Evolutionary conservation across 1,284 basidiomycete genomes (phyloP).

Genomic region (Entoloma clypeatum): DNA sequence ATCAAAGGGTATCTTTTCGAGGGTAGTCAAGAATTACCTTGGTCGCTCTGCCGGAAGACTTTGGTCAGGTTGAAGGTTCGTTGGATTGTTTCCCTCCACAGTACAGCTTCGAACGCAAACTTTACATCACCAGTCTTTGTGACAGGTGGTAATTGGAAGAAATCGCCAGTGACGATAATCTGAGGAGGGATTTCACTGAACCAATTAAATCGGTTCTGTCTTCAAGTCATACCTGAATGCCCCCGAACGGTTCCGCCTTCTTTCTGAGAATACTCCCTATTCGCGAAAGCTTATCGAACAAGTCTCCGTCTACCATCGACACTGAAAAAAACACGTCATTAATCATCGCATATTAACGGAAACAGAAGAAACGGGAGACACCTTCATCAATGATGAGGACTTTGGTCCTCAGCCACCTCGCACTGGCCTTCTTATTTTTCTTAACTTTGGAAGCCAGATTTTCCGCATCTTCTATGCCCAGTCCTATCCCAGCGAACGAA

Average conservation of each 20-base stretch:
- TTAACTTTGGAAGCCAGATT: constrained; percentile 65
- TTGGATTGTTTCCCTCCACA: constrained; percentile 78
- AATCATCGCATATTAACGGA: not conserved
- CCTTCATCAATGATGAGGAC: constrained; percentile 95
- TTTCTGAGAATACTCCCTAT: constrained; percentile 67
- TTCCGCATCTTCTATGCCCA: constrained; percentile 70
- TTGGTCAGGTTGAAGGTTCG: constrained; percentile 84
- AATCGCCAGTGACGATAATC: constrained; percentile 92
- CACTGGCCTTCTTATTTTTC: constrained; percentile 65
- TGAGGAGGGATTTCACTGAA: constrained; percentile 19
- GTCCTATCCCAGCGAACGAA: constrained; percentile 87
- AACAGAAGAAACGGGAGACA: constrained; percentile 27
- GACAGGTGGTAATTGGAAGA: constrained; percentile 96
- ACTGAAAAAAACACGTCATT: constrained; percentile 45
- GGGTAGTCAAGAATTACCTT: constrained; percentile 38
- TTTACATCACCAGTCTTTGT: constrained; percentile 39
- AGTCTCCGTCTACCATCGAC: constrained; percentile 93
- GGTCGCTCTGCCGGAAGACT: constrained; percentile 80
- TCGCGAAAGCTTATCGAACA: constrained; percentile 82
- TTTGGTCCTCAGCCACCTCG: constrained; percentile 71
- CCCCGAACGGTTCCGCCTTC: constrained; percentile 79
- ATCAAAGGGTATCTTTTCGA: constrained; percentile 9
- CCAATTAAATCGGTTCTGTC: not conserved
- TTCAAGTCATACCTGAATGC: constrained; percentile 69
- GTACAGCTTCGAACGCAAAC: constrained; percentile 88